phyloP scores from a whole-genome alignment of 2,329 filamentous ascomycete genomes.

The Hortaea sp. region DNA sequence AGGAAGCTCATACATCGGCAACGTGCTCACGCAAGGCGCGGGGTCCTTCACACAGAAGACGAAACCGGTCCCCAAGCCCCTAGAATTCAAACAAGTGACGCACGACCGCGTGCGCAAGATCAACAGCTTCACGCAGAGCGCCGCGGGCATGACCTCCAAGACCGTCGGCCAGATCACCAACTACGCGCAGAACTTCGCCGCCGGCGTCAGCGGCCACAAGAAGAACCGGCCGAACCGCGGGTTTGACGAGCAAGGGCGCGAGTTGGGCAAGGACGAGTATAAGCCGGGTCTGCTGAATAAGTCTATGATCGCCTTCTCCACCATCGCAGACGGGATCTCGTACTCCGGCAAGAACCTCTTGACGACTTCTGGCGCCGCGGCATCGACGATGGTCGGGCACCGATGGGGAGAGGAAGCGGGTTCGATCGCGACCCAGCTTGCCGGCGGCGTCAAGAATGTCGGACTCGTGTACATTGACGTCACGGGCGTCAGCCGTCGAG shows the following conservation, averaged over 20 bases:
- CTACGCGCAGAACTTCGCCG: conserved; percentile 83
- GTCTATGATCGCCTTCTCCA: conserved; percentile 91
- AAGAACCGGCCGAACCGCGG: conserved; percentile 46
- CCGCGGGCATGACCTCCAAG: conserved; percentile 70
- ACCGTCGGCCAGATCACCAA: conserved; percentile 77
- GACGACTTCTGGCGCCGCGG: conserved; percentile 62
- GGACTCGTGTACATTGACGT: conserved; percentile 96
- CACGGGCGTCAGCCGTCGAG: conserved; percentile 77
- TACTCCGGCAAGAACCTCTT: conserved; percentile 73
- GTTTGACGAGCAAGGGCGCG: conserved; percentile 60
- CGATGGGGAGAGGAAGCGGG: conserved; percentile 81
- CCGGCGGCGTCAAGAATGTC: conserved; percentile 88
- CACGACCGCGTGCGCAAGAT: conserved; percentile 81
- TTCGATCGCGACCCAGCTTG: conserved; percentile 61
- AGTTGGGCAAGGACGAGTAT: conserved; percentile 44
- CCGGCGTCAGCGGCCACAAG: conserved; percentile 57
- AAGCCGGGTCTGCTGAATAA: conserved; percentile 93
- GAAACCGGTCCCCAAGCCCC: conserved; percentile 65
- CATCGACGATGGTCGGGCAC: conserved; percentile 79
- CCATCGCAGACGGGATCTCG: conserved; percentile 86
- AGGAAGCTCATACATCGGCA: conserved; percentile 68
- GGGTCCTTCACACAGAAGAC: conserved; percentile 72
- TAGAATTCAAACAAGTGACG: conserved; percentile 79
- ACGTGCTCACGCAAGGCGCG: conserved; percentile 65
- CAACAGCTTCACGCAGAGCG: conserved; percentile 71